These are phyloP conservation scores for Chalciporus sp. DNA, from an alignment of 1,284 basidiomycete genomes.

Conservation along the genomic window DNA sequence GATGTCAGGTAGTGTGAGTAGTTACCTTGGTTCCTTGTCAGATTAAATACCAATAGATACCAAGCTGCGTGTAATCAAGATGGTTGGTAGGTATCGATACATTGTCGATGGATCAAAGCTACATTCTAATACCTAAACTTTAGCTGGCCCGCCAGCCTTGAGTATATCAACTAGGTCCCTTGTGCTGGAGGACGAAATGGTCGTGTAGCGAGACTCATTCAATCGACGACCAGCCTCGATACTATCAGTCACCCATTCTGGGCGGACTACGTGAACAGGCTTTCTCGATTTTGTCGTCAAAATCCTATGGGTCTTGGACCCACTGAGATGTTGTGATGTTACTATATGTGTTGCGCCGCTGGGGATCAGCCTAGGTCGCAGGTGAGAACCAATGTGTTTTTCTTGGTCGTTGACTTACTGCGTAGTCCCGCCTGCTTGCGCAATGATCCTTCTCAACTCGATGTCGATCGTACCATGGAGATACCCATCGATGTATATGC, in stretches of 20 bases:
- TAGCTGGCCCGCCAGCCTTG: slow-evolving; percentile 19
- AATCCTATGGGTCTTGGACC: slow-evolving; percentile 63
- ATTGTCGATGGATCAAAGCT: slow-evolving; percentile 6
- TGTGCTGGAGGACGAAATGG: slow-evolving; percentile 38
- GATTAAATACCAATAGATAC: slow-evolving; percentile 20
- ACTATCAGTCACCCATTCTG: slow-evolving; percentile 73
- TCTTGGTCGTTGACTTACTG: slow-evolving; percentile 40
- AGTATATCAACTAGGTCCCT: slow-evolving; percentile 32
- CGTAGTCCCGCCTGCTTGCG: slow-evolving; percentile 56
- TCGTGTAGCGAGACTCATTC: slow-evolving; percentile 56
- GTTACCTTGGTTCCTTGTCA: slow-evolving; percentile 34
- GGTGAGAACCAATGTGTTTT: neutral
- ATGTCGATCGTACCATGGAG: slow-evolving; percentile 70
- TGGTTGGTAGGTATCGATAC: slow-evolving; percentile 12
- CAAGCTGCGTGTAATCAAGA: neutral
- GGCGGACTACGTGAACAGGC: slow-evolving; percentile 59
- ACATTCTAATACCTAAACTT: slow-evolving; percentile 3
- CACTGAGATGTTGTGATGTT: slow-evolving; percentile 67
- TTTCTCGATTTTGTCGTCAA: slow-evolving; percentile 50
- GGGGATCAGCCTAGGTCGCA: slow-evolving; percentile 44
- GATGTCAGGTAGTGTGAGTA: slow-evolving; percentile 34
- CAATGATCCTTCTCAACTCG: slow-evolving; percentile 67
- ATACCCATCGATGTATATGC: slow-evolving; percentile 68
- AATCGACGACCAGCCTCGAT: slow-evolving; percentile 56
- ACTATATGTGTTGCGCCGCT: slow-evolving; percentile 71